Conservation (phyloP, 108 stramenopile species). For the Pseudonitzschia multistriata region DNA sequence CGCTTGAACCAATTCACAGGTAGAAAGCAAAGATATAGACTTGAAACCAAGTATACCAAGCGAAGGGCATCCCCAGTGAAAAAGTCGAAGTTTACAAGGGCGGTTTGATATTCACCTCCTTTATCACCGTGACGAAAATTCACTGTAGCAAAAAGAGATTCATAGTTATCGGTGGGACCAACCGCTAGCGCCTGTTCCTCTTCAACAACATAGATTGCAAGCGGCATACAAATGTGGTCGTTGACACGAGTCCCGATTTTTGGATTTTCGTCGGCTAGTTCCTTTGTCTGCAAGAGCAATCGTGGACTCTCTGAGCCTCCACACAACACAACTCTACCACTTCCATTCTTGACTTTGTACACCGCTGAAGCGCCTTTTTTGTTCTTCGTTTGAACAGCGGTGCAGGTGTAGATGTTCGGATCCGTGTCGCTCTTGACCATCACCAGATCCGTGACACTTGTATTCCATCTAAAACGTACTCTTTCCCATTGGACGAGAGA, state of each 20-base stretch:
- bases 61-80: constrained; percentile 17
- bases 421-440: background rate
- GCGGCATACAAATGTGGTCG: constrained; percentile 38
- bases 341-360: background rate
- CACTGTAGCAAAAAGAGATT: constrained; percentile 17
- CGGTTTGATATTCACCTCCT: background rate
- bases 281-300: constrained; percentile 17
- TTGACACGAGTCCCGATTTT: constrained; percentile 32
- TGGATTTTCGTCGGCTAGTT: constrained; percentile 4
- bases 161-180: constrained; percentile 26
- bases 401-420: constrained; percentile 2
- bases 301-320: constrained; percentile 28
- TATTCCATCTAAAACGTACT: constrained; percentile 13
- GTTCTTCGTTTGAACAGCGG: constrained; percentile 16
- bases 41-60: constrained; percentile 19
- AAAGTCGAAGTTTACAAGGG: constrained; percentile 11
- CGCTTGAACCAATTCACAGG: constrained; percentile 10
- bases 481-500: constrained; percentile 25
- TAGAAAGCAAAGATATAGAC: constrained; percentile 26
- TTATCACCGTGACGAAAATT: background rate
- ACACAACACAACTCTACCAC: constrained; percentile 20
- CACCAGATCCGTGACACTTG: background rate
- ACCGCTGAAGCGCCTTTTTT: background rate
- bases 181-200: constrained; percentile 1
- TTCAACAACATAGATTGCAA: constrained; percentile 23